Base-by-base conservation (phyloP, 495 filamentous ascomycete species). In the Aspergillus panamensis region DNA sequence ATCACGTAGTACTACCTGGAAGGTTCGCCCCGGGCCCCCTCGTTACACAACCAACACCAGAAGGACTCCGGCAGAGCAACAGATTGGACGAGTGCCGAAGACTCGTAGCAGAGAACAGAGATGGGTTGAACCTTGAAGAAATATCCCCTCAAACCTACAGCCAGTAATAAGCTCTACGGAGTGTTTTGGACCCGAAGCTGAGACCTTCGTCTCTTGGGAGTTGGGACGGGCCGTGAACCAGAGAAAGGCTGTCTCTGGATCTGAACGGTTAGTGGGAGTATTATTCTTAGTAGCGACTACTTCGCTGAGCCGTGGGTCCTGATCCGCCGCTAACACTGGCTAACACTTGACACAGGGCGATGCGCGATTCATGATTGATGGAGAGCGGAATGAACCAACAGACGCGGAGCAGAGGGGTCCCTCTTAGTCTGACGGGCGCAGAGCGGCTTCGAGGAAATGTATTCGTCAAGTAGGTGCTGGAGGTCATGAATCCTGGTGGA, bases 301-400 rank as follows among this genome's bases (percentile, higher is more conserved):
- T 33, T 31, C 48, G 64, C 61, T 63, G 58, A 66, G 61, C 55
- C 52, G 60, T 63, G 64, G 64, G 60, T 61, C 61, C 42, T 54
- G 64, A 66, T 66, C 61, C 64, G 55, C 64, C 64, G 64, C 64
- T 66, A 66, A 51, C 51, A 45, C 21, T 19, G 20, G 25, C 25
- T 25, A 47, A 25, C 52, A 54, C 53, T 30, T 5, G 25, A 25
- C 25, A 5, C 25, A 25, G 25, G 51, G 54, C 55, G 35, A 57
- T 51, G n/a, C 39, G 9, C 32, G 43, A 43, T 49, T 59, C 45
- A 51, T 63, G 58, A 61, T 61, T 66, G 64, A 63, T 45, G 53
- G 61, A 59, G 55, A 52, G 25, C 55, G 32, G 48, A 37, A 40
- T 48, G 54, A 25, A 51, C 54, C 55, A 49, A 48, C 51, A 58